Evolutionary conservation across 1,284 basidiomycete species (phyloP), one percentile per base, ranked within the genome.

Genomic region (Trichosporon sp.): DNA sequence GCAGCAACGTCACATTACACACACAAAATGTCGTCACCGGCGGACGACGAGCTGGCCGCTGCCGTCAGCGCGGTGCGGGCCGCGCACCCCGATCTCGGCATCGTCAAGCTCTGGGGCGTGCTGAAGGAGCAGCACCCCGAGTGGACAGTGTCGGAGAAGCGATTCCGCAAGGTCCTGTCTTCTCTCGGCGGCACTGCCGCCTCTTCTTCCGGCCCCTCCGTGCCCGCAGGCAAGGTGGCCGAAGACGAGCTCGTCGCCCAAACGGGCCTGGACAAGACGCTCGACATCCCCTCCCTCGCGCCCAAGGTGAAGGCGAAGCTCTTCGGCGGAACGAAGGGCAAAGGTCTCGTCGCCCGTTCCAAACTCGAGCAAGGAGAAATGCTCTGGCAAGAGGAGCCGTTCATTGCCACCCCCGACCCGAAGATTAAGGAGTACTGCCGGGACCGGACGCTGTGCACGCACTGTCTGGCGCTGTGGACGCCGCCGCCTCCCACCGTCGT

Each of bases 81-180:
- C n/a, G 82, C 85, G 40, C 86, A 92, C 68, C 89, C 91, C 0
- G 81, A 86, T 0, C 86, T 92, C 16, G 92, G 92, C 1, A 88
- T 91, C 46, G 77, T 86, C 3, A 94, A 92, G 83, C 85, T 92
- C 1, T 90, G 92, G 71, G 85, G 87, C 1, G 85, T 88, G 11
- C 84, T 94, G 16, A 87, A 91, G 38, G 79, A 85, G 5, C 83
- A 85, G 4, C 84, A 91, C 75, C 88, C 91, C 1, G 85, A 87
- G 21, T 93, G 92, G 92, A 81, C 87, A 0, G 90, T 94, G 73
- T 91, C 91, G 80, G 92, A 94, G 82, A 93, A 93, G 79, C 88
- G 92, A 14, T 87, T 91, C 8, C 86, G 89, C 68, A 93, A 91
- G 80, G 84, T 91, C 63, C 81, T 88, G 7, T 73, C 73, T 4